Conservation (phyloP, 495 filamentous ascomycete species). For the Friedmanniomyces endolithicus region DNA sequence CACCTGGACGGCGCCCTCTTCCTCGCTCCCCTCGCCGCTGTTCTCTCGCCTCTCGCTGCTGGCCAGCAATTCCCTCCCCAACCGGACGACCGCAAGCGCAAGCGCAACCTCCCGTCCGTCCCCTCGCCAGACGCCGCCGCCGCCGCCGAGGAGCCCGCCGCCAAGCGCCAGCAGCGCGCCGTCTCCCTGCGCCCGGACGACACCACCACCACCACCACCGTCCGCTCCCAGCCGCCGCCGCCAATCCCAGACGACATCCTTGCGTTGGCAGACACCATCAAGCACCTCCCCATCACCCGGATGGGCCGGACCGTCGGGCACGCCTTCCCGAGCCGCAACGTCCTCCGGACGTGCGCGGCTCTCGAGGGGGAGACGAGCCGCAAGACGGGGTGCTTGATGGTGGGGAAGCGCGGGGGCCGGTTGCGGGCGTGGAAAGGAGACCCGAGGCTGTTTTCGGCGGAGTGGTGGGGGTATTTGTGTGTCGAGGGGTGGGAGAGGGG, state of each 20-base stretch:
- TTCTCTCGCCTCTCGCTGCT: too few relatives aligned
- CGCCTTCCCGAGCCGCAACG: slow-evolving; percentile 4
- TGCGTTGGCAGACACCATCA: not conserved
- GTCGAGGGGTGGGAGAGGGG: not conserved
- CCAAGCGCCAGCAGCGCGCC: too few relatives aligned
- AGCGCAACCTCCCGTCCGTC: too few relatives aligned
- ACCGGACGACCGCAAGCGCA: too few relatives aligned
- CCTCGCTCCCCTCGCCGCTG: too few relatives aligned
- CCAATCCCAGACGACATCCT: not conserved
- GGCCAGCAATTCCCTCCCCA: too few relatives aligned
- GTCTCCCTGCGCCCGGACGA: too few relatives aligned
- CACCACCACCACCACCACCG: too few relatives aligned
- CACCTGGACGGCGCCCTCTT: too few relatives aligned
- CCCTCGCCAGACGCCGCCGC: too few relatives aligned
- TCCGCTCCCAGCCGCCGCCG: not conserved
- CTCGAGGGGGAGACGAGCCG: not conserved
- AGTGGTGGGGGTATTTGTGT: slow-evolving; percentile 1
- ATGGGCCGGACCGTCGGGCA: not conserved
- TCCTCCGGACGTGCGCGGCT: not conserved
- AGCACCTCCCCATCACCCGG: not conserved
- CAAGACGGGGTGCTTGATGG: slow-evolving; percentile 2
- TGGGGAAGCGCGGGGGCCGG: not conserved
- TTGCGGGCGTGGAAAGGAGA: not conserved
- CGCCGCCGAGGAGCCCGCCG: too few relatives aligned
- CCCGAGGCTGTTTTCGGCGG: not conserved